phyloP scores from a whole-genome alignment of 352 stramenopile genomes.

The Pythium folliculosum region DNA sequence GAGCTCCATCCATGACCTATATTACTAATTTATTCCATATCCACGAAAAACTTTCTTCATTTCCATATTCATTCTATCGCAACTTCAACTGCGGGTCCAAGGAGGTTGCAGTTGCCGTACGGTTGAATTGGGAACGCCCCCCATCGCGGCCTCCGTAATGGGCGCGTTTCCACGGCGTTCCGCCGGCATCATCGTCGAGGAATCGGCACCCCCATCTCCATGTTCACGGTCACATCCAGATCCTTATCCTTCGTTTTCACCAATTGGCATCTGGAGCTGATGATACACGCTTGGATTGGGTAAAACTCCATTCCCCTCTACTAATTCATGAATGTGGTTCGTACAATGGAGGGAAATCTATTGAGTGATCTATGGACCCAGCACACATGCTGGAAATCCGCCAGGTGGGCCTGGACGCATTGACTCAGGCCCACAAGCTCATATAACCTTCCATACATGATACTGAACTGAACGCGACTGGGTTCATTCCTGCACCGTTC shows the following conservation, averaged over 20 bases:
- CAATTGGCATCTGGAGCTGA: too few relatives aligned
- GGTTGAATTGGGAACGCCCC: background rate
- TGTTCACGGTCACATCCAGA: background rate
- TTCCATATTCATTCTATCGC: too few relatives aligned
- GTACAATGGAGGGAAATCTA: too few relatives aligned
- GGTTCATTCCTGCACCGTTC: background rate
- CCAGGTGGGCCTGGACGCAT: background rate
- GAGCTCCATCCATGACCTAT: background rate
- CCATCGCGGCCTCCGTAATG: background rate
- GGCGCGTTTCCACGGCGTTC: background rate
- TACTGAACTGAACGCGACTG: background rate
- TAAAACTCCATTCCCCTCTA: too few relatives aligned
- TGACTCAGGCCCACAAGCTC: background rate
- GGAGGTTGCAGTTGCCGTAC: slow-evolving; percentile 7
- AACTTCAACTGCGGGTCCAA: too few relatives aligned
- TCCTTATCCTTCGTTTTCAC: too few relatives aligned
- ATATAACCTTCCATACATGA: background rate
- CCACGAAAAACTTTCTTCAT: too few relatives aligned
- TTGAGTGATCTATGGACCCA: too few relatives aligned
- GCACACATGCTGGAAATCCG: background rate
- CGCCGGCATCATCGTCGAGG: background rate
- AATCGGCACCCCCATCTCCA: too few relatives aligned
- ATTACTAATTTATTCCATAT: background rate
- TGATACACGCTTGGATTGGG: too few relatives aligned
- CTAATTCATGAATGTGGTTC: too few relatives aligned